Conservation (phyloP, 805 yeast species). For the Cyberlindnera mycetangii region DNA sequence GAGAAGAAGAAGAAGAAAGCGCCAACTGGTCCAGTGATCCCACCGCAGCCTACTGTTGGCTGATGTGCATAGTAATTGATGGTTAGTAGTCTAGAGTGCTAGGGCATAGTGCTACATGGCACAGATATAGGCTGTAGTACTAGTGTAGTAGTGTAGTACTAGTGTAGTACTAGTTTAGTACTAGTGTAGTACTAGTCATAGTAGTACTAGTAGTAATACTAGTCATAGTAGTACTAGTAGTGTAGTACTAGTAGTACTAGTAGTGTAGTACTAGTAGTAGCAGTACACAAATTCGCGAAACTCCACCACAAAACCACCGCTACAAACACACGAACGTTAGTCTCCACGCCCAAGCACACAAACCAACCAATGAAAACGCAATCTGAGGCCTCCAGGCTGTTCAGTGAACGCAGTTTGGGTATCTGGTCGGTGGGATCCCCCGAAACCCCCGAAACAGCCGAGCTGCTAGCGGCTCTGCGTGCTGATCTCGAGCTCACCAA, state of each 20-base stretch:
- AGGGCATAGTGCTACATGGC: too few species aligned
- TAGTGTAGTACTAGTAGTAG: too few species aligned
- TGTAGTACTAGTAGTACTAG: too few species aligned
- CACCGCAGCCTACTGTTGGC: conserved; percentile 10
- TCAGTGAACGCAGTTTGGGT: background rate
- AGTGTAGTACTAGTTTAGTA: too few species aligned
- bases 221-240: background rate
- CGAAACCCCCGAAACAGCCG: background rate
- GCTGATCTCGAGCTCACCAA: background rate
- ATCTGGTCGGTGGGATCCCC: background rate
- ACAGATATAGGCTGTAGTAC: too few species aligned
- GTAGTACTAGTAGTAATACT: too few species aligned
- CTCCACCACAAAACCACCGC: background rate
- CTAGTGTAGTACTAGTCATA: too few species aligned
- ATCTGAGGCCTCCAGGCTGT: background rate
- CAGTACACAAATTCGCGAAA: background rate
- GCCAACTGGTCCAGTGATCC: conserved; percentile 13
- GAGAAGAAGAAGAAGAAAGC: conserved; percentile 72
- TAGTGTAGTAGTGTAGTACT: too few species aligned
- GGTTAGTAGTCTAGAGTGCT: too few species aligned
- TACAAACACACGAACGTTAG: background rate
- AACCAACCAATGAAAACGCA: background rate
- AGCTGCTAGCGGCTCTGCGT: background rate
- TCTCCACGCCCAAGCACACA: background rate
- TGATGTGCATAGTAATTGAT: too few species aligned